Conservation (phyloP, 768 basidiomycete genomes). For the Polyporus arcularius region DNA sequence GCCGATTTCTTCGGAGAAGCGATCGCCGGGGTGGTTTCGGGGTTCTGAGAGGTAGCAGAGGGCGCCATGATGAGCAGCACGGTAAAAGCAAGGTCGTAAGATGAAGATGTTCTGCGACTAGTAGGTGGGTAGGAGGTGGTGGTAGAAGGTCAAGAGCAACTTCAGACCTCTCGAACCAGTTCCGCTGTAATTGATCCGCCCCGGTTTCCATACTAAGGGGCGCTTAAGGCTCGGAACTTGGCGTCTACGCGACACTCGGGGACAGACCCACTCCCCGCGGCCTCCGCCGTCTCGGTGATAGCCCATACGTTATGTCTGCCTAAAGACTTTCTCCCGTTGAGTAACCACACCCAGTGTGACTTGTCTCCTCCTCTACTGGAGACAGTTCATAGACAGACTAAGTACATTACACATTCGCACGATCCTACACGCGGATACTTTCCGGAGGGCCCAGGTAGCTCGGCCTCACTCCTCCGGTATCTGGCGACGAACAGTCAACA, state of each 20-base stretch:
- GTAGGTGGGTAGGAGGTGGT: slow-evolving; percentile 4
- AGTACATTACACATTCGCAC: background rate
- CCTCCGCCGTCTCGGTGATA: no score
- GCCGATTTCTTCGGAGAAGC: slow-evolving; percentile 3
- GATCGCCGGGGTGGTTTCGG: slow-evolving; percentile 1
- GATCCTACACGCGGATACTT: slow-evolving; percentile 35
- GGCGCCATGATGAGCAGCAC: slow-evolving; percentile 11
- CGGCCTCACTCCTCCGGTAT: slow-evolving; percentile 53
- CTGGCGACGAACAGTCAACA: slow-evolving; percentile 31
- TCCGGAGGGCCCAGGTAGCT: slow-evolving; percentile 70
- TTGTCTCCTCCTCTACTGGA: background rate
- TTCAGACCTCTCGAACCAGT: background rate
- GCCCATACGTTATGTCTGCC: background rate
- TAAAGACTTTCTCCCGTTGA: background rate
- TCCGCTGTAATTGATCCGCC: slow-evolving; percentile 4
- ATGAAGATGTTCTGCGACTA: background rate
- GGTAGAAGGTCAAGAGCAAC: slow-evolving; percentile 9
- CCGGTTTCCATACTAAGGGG: slow-evolving; percentile 2
- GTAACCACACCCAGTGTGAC: no score
- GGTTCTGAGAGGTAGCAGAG: slow-evolving; percentile 3
- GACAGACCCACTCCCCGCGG: background rate
- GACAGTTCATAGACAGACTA: background rate
- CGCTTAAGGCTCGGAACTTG: slow-evolving; percentile 17
- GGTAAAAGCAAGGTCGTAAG: background rate
- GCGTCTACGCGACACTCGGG: slow-evolving; percentile 7